Evolutionary conservation across 768 basidiomycete species (phyloP), one percentile per base, ranked within the genome.

Genomic region (Lactifluus hygrophoroides): DNA sequence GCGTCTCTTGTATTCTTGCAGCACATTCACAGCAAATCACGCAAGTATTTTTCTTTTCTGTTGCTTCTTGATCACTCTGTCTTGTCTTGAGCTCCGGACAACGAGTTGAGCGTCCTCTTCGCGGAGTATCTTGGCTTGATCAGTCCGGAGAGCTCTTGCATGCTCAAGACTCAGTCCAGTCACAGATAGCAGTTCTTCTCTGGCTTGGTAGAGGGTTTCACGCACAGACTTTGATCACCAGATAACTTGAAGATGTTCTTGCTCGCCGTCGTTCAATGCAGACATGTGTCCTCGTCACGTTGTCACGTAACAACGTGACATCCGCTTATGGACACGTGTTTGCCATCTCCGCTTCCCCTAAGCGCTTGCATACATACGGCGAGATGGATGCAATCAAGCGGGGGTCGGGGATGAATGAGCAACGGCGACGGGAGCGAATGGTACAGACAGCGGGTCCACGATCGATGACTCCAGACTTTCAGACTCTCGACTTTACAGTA

Each of bases 221-320:
- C 27, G 54, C 54, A 56, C 48, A 46, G 42, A 28, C 38, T 19
- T 60, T 51, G 59, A 46, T 56, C 44, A 45, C 51, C 49, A 56
- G 53, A 37, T 55, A 32, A 21, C 54, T 60, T 60, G 59, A 60
- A 50, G 49, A 49, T 51, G 43, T 56, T 38, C 54, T 60, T 60
- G 59, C 54, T 60, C 48, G 43, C 45, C 14, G 59, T 56, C 49
- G 59, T 56, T 60, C 54, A 51, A 45, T 40, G 43, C 54, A 56
- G 35, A 56, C 59, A 56, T 46, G 54, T 9, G 54, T 37, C 48
- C 54, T 30, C 50, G 59, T 60, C 59, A 60, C 59, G 38, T 17
- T 56, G 59, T 60, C 59, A 60, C 59, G 59, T 56, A 51, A 46
- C 28, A 28, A 51, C 54, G 59, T 60, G 59, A 60, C 54, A 56